A percentile compares a stretch with the other conserved stretches of the same genome.
These are phyloP conservation scores for Cystofilobasidium ferigula DNA, from an alignment of 768 basidiomycete species.

Conservation along the genomic window DNA sequence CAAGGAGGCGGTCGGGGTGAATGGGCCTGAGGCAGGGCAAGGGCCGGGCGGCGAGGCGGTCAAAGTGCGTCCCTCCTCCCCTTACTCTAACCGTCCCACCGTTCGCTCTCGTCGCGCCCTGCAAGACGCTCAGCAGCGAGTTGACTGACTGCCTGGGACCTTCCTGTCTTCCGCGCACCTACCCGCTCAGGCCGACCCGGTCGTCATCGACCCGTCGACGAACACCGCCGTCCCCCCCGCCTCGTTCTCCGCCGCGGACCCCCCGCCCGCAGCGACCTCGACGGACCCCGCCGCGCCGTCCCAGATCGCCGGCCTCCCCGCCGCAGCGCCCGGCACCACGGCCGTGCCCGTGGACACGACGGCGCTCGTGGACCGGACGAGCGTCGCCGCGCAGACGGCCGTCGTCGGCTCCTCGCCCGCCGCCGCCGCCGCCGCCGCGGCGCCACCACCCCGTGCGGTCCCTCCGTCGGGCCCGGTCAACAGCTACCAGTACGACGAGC, in stretches of 20 bases:
- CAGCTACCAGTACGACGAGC: slow-evolving; percentile 98
- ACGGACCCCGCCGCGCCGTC: slow-evolving; percentile 8
- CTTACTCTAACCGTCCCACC: too few relatives aligned
- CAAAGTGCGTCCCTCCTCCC: too few relatives aligned
- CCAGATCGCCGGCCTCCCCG: slow-evolving; percentile 36
- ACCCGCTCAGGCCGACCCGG: neutral
- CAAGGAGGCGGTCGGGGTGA: too few relatives aligned
- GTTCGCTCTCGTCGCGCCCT: neutral
- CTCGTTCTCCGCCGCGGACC: too few relatives aligned
- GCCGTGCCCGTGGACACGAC: slow-evolving; percentile 40
- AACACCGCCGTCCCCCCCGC: too few relatives aligned
- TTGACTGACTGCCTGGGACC: neutral
- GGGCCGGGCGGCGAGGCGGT: too few relatives aligned
- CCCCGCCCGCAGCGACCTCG: neutral
- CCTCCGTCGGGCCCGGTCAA: slow-evolving; percentile 54
- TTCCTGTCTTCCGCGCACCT: neutral
- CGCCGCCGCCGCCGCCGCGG: slow-evolving; percentile 37
- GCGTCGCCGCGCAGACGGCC: too few relatives aligned
- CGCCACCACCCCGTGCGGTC: slow-evolving; percentile 17
- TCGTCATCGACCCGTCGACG: neutral
- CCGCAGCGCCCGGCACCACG: slow-evolving; percentile 45
- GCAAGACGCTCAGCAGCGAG: neutral
- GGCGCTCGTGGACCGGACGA: neutral
- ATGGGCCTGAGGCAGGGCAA: too few relatives aligned
- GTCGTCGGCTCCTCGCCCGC: slow-evolving; percentile 13